These are phyloP conservation scores for Auricularia auricula-judae DNA, from an alignment of 768 basidiomycete species.

Conservation along the genomic window DNA sequence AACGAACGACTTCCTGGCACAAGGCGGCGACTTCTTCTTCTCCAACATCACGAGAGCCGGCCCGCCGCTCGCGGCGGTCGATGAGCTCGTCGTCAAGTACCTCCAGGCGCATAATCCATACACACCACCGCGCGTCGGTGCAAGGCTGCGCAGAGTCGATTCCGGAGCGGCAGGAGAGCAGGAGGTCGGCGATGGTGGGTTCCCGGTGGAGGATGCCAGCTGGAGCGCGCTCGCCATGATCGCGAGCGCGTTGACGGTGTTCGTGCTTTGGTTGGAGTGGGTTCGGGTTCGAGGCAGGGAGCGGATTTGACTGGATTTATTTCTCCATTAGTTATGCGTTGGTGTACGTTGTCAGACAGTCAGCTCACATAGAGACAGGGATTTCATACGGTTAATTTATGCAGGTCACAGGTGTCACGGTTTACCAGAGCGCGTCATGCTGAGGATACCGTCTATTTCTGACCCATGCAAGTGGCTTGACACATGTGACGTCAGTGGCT, in stretches of 20 bases:
- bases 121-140: background rate
- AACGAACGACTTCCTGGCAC: conserved; percentile 14
- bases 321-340: too few relatives aligned
- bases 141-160: background rate
- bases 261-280: background rate
- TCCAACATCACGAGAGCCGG: background rate
- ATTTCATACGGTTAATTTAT: too few relatives aligned
- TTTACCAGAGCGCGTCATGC: too few relatives aligned
- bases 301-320: too few relatives aligned
- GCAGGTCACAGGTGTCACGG: too few relatives aligned
- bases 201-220: background rate
- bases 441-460: too few relatives aligned
- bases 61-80: background rate
- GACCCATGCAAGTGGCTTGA: too few relatives aligned
- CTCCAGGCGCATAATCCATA: background rate
- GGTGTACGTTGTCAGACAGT: too few relatives aligned
- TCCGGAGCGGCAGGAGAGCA: background rate
- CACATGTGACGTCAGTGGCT: too few relatives aligned
- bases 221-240: background rate
- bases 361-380: too few relatives aligned
- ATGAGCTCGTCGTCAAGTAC: background rate
- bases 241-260: background rate
- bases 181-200: background rate
- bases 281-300: background rate
- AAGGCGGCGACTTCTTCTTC: conserved; percentile 14